Evolutionary conservation across 345 rosid species (phyloP).

Genomic region (Aegle marmelos): DNA sequence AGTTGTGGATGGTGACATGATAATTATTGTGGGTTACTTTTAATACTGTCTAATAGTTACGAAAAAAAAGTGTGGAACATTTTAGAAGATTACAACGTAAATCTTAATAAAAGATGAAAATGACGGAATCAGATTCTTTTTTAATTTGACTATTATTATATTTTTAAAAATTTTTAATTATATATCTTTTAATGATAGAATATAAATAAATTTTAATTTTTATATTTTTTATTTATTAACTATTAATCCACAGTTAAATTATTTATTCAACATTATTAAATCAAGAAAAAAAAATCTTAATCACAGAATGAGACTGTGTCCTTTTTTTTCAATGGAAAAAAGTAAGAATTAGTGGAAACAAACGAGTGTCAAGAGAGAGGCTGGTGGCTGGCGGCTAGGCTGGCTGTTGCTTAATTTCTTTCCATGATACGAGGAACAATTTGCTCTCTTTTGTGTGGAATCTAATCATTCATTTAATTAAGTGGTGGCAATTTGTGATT

Average conservation of each 20-base stretch:
- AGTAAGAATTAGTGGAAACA: background rate
- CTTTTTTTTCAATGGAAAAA: background rate
- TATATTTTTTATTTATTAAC: no score
- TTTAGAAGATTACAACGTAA: background rate
- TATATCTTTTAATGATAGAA: rapidly evolving
- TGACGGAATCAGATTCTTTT: background rate
- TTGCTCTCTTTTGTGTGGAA: constrained; percentile 34
- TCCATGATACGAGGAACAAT: constrained; percentile 38
- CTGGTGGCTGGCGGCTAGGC: constrained; percentile 15
- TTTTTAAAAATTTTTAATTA: no score
- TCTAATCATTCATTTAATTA: constrained; percentile 22
- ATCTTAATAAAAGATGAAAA: background rate
- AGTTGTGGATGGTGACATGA: background rate
- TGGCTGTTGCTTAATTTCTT: constrained; percentile 6
- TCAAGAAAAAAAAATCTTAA: no score
- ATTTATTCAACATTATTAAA: no score
- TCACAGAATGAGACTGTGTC: background rate
- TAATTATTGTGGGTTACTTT: background rate
- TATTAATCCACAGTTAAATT: no score
- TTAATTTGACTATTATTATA: no score
- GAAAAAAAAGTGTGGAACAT: background rate
- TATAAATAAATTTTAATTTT: no score
- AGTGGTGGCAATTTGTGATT: constrained; percentile 13
- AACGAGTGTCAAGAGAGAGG: constrained; percentile 25
- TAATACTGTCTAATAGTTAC: background rate